Percentiles rank a stretch among this genome's conserved stretches.
phyloP scores from a whole-genome alignment of 306 rosid genomes.

The barrel medic (Medicago truncatula) region MtrunA17r5.0-ANR NC_053044.1:42750001-42750500 shows the following conservation, averaged over 20 bases:
- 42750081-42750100: no score
- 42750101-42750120: not conserved
- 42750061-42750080: not conserved
- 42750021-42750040: not conserved
- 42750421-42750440: constrained; percentile 1
- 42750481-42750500: constrained; percentile 36
- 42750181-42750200: not conserved
- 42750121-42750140: no score
- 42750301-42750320: constrained; percentile 11
- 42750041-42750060: not conserved
- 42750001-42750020: not conserved
- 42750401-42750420: constrained; percentile 7
- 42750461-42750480: constrained; percentile 23
- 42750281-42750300: not conserved
- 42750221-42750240: constrained; percentile 11
- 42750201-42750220: constrained; percentile 1
- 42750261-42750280: not conserved
- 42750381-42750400: constrained; percentile 20
- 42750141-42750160: no score
- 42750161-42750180: no score
- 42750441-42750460: constrained; percentile 4
- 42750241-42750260: constrained; percentile 11
- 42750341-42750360: not conserved
- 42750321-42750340: constrained; percentile 23
- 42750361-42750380: constrained; percentile 39